These are phyloP conservation scores for Xylaria sp. DNA, from an alignment of 2,329 filamentous ascomycete genomes.

Conservation along the genomic window DNA sequence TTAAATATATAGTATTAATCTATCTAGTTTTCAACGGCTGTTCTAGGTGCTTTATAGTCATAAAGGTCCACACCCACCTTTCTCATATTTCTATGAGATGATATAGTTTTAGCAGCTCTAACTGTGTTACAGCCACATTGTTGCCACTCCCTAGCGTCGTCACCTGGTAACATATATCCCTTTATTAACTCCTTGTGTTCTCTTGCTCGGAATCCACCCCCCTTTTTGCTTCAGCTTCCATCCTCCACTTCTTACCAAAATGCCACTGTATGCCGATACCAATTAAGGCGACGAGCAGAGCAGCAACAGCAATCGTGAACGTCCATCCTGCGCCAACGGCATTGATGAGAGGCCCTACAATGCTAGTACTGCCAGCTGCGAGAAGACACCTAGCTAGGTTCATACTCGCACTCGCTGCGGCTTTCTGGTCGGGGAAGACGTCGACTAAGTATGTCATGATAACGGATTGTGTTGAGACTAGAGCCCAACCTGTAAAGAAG, in stretches of 20 bases:
- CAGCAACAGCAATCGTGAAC: constrained; percentile 52
- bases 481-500: constrained; percentile 58
- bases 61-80: background rate
- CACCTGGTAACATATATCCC: background rate
- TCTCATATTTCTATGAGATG: background rate
- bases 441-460: constrained; percentile 60
- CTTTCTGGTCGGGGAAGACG: constrained; percentile 54
- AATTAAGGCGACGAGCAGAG: constrained; percentile 51
- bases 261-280: constrained; percentile 52
- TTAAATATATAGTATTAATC: no score
- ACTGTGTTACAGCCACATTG: background rate
- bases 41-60: no score
- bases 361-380: constrained; percentile 56
- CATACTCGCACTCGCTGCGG: constrained; percentile 57
- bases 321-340: constrained; percentile 51
- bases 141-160: background rate
- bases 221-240: constrained; percentile 17
- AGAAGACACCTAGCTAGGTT: constrained; percentile 59
- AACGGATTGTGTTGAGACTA: constrained; percentile 53
- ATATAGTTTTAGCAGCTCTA: background rate
- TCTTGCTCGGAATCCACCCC: background rate
- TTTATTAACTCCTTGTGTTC: background rate
- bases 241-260: constrained; percentile 47
- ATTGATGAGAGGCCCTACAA: constrained; percentile 56
- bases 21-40: no score